Conservation (phyloP, 345 rosid genomes). For the Clarkia xantiana region DNA sequence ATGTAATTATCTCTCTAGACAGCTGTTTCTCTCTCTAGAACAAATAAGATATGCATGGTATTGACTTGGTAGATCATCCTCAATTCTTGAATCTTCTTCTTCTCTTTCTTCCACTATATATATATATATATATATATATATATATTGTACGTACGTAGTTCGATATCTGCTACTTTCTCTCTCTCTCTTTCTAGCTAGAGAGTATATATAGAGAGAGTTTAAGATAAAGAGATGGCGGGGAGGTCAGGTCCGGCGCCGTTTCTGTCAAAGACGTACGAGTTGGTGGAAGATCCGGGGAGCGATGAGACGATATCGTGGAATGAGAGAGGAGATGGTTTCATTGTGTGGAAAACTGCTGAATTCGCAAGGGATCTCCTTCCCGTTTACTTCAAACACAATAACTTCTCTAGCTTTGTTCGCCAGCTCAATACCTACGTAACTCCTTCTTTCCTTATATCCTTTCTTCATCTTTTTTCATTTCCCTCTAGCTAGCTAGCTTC, state of each 20-base stretch:
- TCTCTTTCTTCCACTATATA: no score
- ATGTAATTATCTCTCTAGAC: no score
- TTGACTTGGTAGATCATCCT: no score
- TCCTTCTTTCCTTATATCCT: background rate
- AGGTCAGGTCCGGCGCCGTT: slow-evolving; percentile 29
- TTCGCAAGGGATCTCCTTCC: slow-evolving; percentile 33
- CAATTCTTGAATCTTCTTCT: no score
- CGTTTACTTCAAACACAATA: slow-evolving; percentile 29
- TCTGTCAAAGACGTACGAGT: slow-evolving; percentile 14
- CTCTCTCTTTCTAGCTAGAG: no score
- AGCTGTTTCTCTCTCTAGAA: no score
- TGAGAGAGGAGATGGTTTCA: slow-evolving; percentile 8
- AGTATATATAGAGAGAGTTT: no score
- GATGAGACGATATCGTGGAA: slow-evolving; percentile 17
- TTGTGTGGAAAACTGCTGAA: slow-evolving; percentile 32
- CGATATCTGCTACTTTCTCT: background rate
- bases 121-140: no score
- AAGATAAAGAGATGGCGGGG: slow-evolving; percentile 12
- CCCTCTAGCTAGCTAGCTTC: no score
- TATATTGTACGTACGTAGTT: no score
- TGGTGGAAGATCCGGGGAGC: slow-evolving; percentile 16
- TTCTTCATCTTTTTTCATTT: background rate
- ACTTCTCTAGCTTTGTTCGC: slow-evolving; percentile 35
- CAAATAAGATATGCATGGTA: no score
- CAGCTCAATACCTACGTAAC: slow-evolving; percentile 32